Evolutionary conservation across 257 asterid genomes (phyloP), one percentile per base, ranked within the genome.

Genomic region (Eustoma russellianum): DNA sequence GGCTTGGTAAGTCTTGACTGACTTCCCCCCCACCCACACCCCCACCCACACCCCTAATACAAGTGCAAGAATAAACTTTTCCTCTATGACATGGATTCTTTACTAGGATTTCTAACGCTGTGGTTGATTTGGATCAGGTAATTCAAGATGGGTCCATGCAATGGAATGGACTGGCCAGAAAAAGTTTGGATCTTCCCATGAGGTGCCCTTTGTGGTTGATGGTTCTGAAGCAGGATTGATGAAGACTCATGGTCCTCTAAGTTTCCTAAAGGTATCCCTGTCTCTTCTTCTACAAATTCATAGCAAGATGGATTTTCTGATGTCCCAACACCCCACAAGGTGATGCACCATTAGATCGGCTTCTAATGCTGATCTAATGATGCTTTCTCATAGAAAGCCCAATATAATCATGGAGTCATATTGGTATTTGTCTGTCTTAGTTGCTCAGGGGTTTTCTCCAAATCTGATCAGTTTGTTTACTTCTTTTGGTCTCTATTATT

Each of bases 91-190:
- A 14, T 13, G 30, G 9, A n/a, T 12, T 47, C 40, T 34, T 38
- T 4, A 19, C 28, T 63, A 19, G 13, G 13, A 9, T 0, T 35
- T 33, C 6, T 28, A 41, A 11, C 43, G 13, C 41, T 1, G 11
- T 48, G 50, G 16, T 24, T 24, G 34, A n/a, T 49, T n/a, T 24
- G 30, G 12, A 41, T 38, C 35, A 89, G 97, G 97, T 70, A 89
- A 86, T 66, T 85, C 94, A 49, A 89, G 97, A 61, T 89, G 97
- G 97, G 97, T 89, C 55, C 92, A 86, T 50, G 86, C 93, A 45
- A 89, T 89, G 97, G 75, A 86, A 74, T 89, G 97, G 97, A 72
- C 76, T 61, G 95, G 97, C 51, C 82, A 81, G 69, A 74, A 83
- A 19, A 93, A 78, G 66, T 89, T 86, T 38, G 74, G 55, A 52